Evolutionary conservation across 495 filamentous ascomycete genomes (phyloP).

Genomic region (Trypethelium eluteriae): DNA sequence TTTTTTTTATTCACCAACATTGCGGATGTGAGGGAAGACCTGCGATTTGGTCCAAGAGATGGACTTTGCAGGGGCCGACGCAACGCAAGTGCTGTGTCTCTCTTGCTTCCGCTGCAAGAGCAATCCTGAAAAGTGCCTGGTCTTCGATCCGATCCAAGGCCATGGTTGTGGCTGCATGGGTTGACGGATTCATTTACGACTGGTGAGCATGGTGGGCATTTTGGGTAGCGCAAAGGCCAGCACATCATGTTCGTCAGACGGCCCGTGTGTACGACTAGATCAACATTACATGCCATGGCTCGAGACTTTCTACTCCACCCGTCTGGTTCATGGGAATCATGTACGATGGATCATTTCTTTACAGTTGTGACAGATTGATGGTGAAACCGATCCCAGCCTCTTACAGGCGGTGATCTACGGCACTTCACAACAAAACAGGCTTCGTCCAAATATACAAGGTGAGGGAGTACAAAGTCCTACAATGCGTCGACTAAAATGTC

Average conservation of each 20-base stretch:
- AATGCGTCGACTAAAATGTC: neutral
- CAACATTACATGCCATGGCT: slow-evolving; percentile 3
- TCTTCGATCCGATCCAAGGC: neutral
- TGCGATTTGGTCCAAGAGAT: neutral
- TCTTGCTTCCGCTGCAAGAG: neutral
- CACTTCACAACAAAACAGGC: neutral
- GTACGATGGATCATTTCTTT: neutral
- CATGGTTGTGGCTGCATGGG: slow-evolving; percentile 1
- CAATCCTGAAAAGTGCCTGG: neutral
- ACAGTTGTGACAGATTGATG: neutral
- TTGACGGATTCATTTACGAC: neutral
- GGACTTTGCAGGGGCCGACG: neutral
- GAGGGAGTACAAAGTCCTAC: neutral
- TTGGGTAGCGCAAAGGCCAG: slow-evolving; percentile 2
- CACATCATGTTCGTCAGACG: slow-evolving; percentile 3
- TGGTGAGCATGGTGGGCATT: neutral
- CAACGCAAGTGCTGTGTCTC: neutral
- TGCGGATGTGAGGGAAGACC: neutral
- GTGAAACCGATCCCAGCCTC: neutral
- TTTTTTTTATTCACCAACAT: neutral
- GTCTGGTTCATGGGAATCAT: slow-evolving; percentile 3
- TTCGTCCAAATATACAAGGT: neutral
- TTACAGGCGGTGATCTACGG: neutral
- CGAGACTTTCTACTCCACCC: neutral
- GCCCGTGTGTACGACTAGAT: neutral